Conservation (phyloP, 2,329 filamentous ascomycete genomes). For the Esteya vermicola region DNA sequence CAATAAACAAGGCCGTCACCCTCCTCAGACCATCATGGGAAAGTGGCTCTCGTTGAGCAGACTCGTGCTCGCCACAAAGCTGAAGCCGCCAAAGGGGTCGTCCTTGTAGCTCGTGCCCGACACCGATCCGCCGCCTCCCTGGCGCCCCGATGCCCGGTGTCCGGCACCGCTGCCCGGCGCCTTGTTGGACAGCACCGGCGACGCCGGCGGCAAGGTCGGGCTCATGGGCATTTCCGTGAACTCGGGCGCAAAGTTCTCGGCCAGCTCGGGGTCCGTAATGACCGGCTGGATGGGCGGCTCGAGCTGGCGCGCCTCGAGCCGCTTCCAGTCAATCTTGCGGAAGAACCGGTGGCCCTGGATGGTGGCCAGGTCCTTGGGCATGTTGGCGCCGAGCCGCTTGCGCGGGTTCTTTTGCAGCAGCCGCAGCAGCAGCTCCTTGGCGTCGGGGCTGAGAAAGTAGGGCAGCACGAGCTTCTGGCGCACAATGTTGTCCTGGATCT, state of each 20-base stretch:
- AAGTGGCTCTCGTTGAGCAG: conserved; percentile 34
- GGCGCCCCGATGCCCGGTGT: background rate
- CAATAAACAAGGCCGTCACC: background rate
- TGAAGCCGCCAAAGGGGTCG: conserved; percentile 49
- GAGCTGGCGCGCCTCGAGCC: conserved; percentile 66
- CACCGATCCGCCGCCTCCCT: too few relatives aligned
- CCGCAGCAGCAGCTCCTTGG: conserved; percentile 84
- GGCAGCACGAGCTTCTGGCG: conserved; percentile 82
- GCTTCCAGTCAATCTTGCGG: conserved; percentile 89
- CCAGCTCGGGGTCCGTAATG: conserved; percentile 88
- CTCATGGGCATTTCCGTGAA: conserved; percentile 80
- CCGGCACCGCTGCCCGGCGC: background rate
- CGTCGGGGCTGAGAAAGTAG: conserved; percentile 81
- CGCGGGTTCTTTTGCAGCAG: conserved; percentile 82
- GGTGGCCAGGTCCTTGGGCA: conserved; percentile 71
- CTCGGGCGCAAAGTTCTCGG: conserved; percentile 90
- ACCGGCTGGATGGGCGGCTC: conserved; percentile 83
- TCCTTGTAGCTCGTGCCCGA: conserved; percentile 27
- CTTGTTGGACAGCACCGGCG: conserved; percentile 8
- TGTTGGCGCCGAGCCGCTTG: conserved; percentile 77
- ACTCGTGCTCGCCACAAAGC: conserved; percentile 46
- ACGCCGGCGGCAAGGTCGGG: conserved; percentile 25
- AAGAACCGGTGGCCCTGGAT: conserved; percentile 96
- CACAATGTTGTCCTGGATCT: conserved; percentile 91
- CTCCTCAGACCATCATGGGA: background rate